phyloP scores from a whole-genome alignment of 2,329 filamentous ascomycete species.

The Zymoseptoria crescenta region DNA sequence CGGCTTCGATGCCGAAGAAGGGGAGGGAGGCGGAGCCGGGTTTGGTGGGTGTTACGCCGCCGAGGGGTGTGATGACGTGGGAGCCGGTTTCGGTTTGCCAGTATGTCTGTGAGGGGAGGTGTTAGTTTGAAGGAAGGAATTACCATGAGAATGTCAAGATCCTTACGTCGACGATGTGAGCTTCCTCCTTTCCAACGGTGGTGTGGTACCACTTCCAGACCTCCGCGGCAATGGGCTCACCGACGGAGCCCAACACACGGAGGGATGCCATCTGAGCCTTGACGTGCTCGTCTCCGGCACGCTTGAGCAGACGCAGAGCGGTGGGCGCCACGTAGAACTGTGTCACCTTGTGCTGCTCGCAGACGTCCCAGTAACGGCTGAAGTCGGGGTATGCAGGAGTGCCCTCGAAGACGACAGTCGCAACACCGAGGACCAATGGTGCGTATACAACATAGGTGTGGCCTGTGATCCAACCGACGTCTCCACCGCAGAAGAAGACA shows the following conservation, averaged over 20 bases:
- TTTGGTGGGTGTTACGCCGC: constrained; percentile 91
- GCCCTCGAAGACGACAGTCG: constrained; percentile 95
- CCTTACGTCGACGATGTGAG: constrained; percentile 90
- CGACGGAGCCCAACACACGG: constrained; percentile 85
- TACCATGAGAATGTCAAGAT: constrained; percentile 20
- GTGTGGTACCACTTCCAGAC: constrained; percentile 99
- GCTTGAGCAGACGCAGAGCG: constrained; percentile 85
- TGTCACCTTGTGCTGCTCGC: constrained; percentile 87
- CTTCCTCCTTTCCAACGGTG: constrained; percentile 83
- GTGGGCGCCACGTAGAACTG: constrained; percentile 99
- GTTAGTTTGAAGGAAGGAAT: constrained; percentile 12
- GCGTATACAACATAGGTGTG: constrained; percentile 98
- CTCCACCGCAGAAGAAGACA: constrained; percentile 93
- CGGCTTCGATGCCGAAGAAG: constrained; percentile 97
- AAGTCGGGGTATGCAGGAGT: constrained; percentile 97
- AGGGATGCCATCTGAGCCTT: constrained; percentile 83
- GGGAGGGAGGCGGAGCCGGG: constrained; percentile 91
- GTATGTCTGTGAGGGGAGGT: constrained; percentile 62
- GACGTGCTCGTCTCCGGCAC: constrained; percentile 87
- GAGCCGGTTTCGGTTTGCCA: constrained; percentile 99
- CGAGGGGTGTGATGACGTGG: constrained; percentile 88
- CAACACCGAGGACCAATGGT: constrained; percentile 81
- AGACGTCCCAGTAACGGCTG: constrained; percentile 97
- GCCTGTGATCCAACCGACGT: constrained; percentile 98
- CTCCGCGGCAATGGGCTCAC: constrained; percentile 94